These are phyloP conservation scores for Mallotus nudiflorus DNA, from an alignment of 345 rosid species.

Conservation along the genomic window DNA sequence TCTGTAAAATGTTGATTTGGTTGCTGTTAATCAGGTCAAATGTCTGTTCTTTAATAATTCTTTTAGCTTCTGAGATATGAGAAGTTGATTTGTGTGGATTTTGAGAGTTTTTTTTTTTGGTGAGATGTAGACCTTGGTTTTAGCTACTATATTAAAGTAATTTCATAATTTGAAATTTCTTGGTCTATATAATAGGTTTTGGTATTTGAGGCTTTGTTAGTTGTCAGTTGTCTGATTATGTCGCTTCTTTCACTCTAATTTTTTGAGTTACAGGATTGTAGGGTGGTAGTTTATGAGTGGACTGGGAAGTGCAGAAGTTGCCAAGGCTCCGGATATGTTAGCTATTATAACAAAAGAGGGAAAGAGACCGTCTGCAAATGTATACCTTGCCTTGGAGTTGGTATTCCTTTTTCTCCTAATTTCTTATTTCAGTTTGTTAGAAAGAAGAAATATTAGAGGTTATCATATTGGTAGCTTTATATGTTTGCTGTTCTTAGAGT, in stretches of 20 bases:
- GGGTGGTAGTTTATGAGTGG: slow-evolving; percentile 93
- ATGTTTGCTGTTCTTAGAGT: background rate
- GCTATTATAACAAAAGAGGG: slow-evolving; percentile 83
- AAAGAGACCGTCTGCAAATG: slow-evolving; percentile 86
- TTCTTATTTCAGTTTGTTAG: background rate
- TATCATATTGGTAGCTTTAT: too few species aligned
- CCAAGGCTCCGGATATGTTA: slow-evolving; percentile 83
- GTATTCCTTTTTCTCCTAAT: slow-evolving; percentile 37
- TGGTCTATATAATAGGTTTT: too few species aligned
- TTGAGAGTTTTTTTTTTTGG: too few species aligned
- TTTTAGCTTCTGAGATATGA: too few species aligned
- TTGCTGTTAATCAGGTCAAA: too few species aligned
- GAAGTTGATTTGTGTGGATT: too few species aligned
- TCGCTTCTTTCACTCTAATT: slow-evolving; percentile 11
- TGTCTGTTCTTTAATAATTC: too few species aligned
- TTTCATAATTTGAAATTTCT: background rate
- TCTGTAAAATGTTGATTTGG: background rate
- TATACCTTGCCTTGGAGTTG: slow-evolving; percentile 84
- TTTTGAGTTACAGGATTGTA: slow-evolving; percentile 63
- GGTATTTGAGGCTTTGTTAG: background rate
- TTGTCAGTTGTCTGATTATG: slow-evolving; percentile 1
- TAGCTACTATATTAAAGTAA: background rate
- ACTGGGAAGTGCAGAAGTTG: slow-evolving; percentile 92
- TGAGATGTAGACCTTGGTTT: too few species aligned
- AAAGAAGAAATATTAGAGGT: background rate